Evolutionary conservation across 1,284 basidiomycete genomes (phyloP).

Genomic region (Fistulinella staudtii): DNA sequence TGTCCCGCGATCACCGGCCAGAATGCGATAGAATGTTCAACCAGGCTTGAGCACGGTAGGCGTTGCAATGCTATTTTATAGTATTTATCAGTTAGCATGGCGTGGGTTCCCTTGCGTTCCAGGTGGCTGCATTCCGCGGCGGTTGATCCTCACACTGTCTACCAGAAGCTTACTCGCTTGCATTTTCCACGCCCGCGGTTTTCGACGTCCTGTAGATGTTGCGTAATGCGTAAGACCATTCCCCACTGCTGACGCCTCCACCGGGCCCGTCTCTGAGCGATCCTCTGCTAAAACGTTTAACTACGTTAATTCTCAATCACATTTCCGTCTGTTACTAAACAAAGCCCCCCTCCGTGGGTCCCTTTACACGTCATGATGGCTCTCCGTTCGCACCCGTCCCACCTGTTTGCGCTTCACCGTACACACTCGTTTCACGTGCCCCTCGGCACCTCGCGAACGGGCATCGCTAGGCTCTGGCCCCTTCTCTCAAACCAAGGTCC

Average conservation of each 20-base stretch:
- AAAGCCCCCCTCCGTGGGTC: background rate
- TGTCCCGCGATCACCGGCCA: conserved; percentile 28
- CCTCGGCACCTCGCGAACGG: conserved; percentile 29
- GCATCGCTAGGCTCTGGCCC: background rate
- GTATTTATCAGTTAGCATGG: conserved; percentile 23
- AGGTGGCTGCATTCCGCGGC: no score
- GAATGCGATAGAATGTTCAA: conserved; percentile 2
- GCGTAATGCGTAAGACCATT: no score
- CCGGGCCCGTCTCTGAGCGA: conserved; percentile 22
- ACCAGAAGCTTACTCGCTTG: no score
- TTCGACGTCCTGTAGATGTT: no score
- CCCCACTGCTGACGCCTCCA: background rate
- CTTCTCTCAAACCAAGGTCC: background rate
- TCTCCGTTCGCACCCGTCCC: conserved; percentile 6
- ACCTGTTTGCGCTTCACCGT: conserved; percentile 2
- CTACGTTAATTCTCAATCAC: conserved; percentile 33
- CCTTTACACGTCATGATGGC: conserved; percentile 24
- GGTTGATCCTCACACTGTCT: no score
- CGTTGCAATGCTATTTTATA: background rate
- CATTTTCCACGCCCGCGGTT: no score
- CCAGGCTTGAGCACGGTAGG: background rate
- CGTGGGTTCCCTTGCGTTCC: no score
- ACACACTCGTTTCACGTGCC: conserved; percentile 21
- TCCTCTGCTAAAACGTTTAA: conserved; percentile 33
- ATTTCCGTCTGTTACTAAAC: conserved; percentile 24